These are phyloP conservation scores for Murraya paniculata DNA, from an alignment of 345 rosid species.

Conservation along the genomic window DNA sequence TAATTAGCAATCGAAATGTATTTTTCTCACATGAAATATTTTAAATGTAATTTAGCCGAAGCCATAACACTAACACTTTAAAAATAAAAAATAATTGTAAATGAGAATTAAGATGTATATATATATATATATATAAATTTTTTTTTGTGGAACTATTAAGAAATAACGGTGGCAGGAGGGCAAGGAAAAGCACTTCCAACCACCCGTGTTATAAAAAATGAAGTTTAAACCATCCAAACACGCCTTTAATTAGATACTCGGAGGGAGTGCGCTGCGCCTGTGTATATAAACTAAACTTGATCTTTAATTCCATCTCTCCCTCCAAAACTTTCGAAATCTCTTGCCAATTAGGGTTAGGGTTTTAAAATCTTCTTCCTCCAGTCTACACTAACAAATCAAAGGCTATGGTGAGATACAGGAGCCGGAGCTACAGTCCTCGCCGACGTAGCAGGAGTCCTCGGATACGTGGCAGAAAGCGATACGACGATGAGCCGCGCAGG, in stretches of 20 bases:
- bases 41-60: neutral
- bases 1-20: neutral
- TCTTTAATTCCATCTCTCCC: constrained; percentile 6
- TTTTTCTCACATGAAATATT: neutral
- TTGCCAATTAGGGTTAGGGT: constrained; percentile 28
- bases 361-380: neutral
- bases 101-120: no score
- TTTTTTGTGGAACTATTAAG: neutral
- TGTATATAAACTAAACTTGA: neutral
- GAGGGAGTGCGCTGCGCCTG: neutral
- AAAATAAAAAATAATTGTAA: no score
- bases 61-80: no score
- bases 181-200: neutral
- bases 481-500: constrained; percentile 60
- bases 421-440: constrained; percentile 85
- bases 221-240: neutral
- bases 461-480: constrained; percentile 50
- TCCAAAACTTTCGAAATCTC: constrained; percentile 32
- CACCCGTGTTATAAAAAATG: neutral
- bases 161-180: neutral
- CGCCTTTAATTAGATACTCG: neutral
- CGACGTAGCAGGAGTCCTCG: constrained; percentile 60
- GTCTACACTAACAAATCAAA: neutral
- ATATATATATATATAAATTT: no score
- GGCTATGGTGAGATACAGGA: constrained; percentile 61